phyloP scores from a whole-genome alignment of 2,329 filamentous ascomycete genomes.

The Fusarium subglutinans region DNA sequence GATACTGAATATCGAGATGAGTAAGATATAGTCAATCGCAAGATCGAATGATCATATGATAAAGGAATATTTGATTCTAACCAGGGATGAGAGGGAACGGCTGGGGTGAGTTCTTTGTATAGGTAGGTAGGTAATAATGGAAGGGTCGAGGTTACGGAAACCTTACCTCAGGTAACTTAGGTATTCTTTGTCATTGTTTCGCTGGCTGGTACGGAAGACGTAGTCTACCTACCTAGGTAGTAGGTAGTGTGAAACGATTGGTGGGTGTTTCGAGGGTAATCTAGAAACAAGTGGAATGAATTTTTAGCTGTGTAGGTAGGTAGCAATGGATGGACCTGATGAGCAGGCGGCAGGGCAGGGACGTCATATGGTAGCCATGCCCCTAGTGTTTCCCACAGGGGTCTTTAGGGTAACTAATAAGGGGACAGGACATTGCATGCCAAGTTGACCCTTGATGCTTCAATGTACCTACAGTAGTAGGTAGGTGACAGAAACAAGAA shows the following conservation, averaged over 20 bases:
- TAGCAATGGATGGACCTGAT: not conserved
- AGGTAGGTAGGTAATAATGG: not conserved
- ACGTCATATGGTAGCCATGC: conserved; percentile 11
- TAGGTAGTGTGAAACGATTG: conserved; percentile 32
- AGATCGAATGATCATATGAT: not conserved
- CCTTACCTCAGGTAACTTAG: too few relatives aligned
- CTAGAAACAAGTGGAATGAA: conserved; percentile 30
- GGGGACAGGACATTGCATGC: not conserved
- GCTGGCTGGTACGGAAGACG: not conserved
- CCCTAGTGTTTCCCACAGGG: not conserved
- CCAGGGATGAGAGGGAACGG: not conserved
- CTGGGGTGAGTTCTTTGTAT: conserved; percentile 1
- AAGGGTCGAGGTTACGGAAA: not conserved
- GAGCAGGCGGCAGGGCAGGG: conserved; percentile 2
- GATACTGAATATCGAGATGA: not conserved
- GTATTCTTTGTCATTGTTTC: conserved; percentile 15
- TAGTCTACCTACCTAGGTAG: not conserved
- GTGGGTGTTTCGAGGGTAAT: conserved; percentile 26
- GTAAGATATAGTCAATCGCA: not conserved
- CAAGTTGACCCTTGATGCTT: not conserved
- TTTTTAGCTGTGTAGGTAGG: not conserved
- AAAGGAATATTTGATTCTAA: not conserved
- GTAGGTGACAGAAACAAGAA: not conserved
- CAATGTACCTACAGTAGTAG: not conserved
- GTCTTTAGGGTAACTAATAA: conserved; percentile 21